phyloP scores from a whole-genome alignment of 1,139 yeast genomes.

The Kluyveromyces sp. region DNA sequence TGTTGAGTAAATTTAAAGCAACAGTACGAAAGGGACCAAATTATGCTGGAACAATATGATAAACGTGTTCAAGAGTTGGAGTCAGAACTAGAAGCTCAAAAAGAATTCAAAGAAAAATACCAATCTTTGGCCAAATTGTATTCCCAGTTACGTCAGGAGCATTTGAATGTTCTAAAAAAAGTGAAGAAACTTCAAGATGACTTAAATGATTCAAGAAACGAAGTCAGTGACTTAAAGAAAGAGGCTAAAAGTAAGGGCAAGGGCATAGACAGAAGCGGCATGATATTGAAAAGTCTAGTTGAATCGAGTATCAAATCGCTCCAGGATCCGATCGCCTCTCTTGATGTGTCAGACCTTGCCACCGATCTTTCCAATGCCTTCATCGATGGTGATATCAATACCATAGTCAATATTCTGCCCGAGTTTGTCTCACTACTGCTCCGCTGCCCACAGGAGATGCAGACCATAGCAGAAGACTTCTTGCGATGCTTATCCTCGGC shows the following conservation, averaged over 20 bases:
- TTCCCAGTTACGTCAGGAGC: no score
- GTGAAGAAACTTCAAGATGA: not conserved
- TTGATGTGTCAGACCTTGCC: constrained; percentile 2
- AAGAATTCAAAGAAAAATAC: no score
- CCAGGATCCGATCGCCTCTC: constrained; percentile 3
- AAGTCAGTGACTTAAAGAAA: not conserved
- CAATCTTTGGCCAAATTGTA: no score
- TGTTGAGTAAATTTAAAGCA: no score
- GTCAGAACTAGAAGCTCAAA: no score
- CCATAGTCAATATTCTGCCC: constrained; percentile 2
- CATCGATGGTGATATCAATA: constrained; percentile 2
- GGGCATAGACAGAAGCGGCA: constrained; percentile 1
- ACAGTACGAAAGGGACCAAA: no score
- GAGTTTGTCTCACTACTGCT: constrained; percentile 2
- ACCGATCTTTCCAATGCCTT: constrained; percentile 2
- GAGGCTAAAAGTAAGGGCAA: not conserved
- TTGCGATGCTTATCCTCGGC: constrained; percentile 3
- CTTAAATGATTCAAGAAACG: not conserved
- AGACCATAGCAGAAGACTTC: constrained; percentile 2
- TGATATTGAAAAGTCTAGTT: constrained; percentile 2
- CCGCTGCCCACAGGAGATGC: constrained; percentile 3
- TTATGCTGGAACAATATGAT: no score
- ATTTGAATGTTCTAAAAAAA: no score
- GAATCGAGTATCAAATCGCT: constrained; percentile 2
- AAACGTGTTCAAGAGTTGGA: no score